Evolutionary conservation across 768 basidiomycete genomes (phyloP).

Genomic region (Trametes meyenii): DNA sequence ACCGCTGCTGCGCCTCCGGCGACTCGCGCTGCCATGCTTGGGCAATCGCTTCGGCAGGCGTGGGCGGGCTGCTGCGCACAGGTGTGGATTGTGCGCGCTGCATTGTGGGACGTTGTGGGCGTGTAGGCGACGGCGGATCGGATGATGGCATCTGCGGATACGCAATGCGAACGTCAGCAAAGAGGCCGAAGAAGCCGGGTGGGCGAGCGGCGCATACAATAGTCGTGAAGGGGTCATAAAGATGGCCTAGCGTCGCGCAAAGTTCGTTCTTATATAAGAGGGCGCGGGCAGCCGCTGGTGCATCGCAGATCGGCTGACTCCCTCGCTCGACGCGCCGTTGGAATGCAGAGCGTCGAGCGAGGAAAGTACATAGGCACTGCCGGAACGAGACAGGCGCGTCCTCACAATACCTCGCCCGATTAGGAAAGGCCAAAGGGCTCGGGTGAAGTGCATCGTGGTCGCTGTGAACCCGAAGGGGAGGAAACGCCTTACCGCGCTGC

Average conservation of each 20-base stretch:
- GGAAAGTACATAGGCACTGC: slow-evolving; percentile 34
- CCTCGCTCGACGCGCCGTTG: slow-evolving; percentile 24
- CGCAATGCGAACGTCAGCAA: slow-evolving; percentile 17
- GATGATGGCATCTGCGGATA: slow-evolving; percentile 33
- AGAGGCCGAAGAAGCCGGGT: slow-evolving; percentile 19
- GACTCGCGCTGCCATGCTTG: slow-evolving; percentile 70
- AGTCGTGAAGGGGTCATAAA: slow-evolving; percentile 36
- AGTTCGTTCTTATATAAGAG: slow-evolving; percentile 38
- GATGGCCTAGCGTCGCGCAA: slow-evolving; percentile 27
- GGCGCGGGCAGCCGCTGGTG: slow-evolving; percentile 23
- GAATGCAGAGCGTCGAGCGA: slow-evolving; percentile 23
- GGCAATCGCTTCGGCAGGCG: slow-evolving; percentile 66
- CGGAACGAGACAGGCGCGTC: slow-evolving; percentile 26
- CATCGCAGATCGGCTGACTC: slow-evolving; percentile 30
- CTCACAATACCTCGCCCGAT: slow-evolving; percentile 28
- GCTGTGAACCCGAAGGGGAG: slow-evolving; percentile 14
- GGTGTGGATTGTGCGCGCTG: slow-evolving; percentile 22
- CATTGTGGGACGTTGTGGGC: slow-evolving; percentile 25
- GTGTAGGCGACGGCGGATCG: slow-evolving; percentile 31
- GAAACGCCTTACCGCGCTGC: slow-evolving; percentile 18
- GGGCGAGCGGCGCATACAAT: slow-evolving; percentile 26
- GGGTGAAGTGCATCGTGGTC: slow-evolving; percentile 19
- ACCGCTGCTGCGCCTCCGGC: slow-evolving; percentile 58
- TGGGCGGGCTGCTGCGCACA: slow-evolving; percentile 30
- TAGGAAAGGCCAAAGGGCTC: slow-evolving; percentile 33